phyloP scores from a whole-genome alignment of 2,329 filamentous ascomycete species.

The Aspergillus spinulosporus region DNA sequence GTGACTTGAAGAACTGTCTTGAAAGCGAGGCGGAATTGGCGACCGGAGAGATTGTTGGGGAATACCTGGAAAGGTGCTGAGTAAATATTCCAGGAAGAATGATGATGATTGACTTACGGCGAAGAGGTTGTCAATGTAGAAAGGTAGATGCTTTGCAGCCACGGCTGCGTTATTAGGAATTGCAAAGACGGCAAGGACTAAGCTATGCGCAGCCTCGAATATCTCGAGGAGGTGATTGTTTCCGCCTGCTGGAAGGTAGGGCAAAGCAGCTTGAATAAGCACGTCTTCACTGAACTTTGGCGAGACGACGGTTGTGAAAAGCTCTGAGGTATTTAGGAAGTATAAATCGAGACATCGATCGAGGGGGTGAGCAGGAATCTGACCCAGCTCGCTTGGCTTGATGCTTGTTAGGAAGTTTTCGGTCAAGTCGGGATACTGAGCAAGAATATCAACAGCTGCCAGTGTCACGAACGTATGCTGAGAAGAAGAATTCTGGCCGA shows the following conservation, averaged over 20 bases:
- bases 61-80: slow-evolving; percentile 57
- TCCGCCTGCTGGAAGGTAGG: slow-evolving; percentile 67
- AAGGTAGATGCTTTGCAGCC: slow-evolving; percentile 70
- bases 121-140: slow-evolving; percentile 81
- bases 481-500: slow-evolving; percentile 73
- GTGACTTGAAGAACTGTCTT: slow-evolving; percentile 80
- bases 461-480: slow-evolving; percentile 83
- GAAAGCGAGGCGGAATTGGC: slow-evolving; percentile 87
- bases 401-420: slow-evolving; percentile 68
- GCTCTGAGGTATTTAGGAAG: slow-evolving; percentile 83
- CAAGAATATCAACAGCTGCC: slow-evolving; percentile 76
- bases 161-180: slow-evolving; percentile 74
- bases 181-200: slow-evolving; percentile 76
- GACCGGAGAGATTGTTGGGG: slow-evolving; percentile 71
- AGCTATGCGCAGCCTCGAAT: slow-evolving; percentile 86
- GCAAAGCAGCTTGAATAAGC: slow-evolving; percentile 70
- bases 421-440: slow-evolving; percentile 66
- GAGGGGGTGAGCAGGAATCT: slow-evolving; percentile 64
- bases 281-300: slow-evolving; percentile 68
- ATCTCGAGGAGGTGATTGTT: slow-evolving; percentile 63
- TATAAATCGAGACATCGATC: slow-evolving; percentile 78
- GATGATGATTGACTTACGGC: slow-evolving; percentile 40
- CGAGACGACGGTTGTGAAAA: slow-evolving; percentile 71
- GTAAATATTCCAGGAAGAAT: background rate
- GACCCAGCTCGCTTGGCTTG: slow-evolving; percentile 54